Evolutionary conservation across 164 flowering plant species (phyloP), one percentile per base, ranked within the genome.

Genomic region (Nymphaea colorata): DNA sequence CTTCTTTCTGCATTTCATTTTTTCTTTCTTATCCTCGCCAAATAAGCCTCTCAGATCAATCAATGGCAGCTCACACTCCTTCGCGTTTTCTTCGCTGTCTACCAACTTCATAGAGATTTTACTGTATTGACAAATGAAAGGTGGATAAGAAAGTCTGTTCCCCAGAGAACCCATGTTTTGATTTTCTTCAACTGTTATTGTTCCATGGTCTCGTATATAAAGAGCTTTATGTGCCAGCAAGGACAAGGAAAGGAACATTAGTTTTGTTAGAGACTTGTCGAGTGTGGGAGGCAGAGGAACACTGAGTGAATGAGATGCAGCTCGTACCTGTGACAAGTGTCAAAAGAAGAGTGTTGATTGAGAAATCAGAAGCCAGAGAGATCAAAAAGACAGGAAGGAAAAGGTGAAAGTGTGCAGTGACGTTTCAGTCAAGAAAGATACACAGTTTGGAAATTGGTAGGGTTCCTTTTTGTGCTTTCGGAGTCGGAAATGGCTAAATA

Each of bases 61-160:
- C 64, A 87, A 15, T 17, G 92, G 96, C 17, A 86, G 86, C 44
- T 84, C 82, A 62, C 88, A 84, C 74, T 80, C 85, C 17, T 66
- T 76, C 76, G 55, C 11, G 11, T 47, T 47, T 47, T 12, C 12
- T 47, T 47, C 55, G 0, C 55, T 12, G 12, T 47, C 55, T 47
- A 47, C 12, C 55, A 47, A 47, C 11, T 12, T 47, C 7, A 7
- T 47, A 47, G 12, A 47, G 11, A 47, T 7, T 6, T 47, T 47
- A 12, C 12, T 7, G 12, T 47, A 12, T 2, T 47, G 55, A 2
- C 12, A 7, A 47, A 47, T 6, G 55, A 47, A 47, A 6, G 55
- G 55, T 47, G 55, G 55, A 47, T 47, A 47, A 47, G 55, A 47
- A 47, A 47, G 12, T 6, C 11, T 47, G 11, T 47, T 47, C 12